phyloP scores from a whole-genome alignment of 331 rosid species.

The Quercus lobata region DNA sequence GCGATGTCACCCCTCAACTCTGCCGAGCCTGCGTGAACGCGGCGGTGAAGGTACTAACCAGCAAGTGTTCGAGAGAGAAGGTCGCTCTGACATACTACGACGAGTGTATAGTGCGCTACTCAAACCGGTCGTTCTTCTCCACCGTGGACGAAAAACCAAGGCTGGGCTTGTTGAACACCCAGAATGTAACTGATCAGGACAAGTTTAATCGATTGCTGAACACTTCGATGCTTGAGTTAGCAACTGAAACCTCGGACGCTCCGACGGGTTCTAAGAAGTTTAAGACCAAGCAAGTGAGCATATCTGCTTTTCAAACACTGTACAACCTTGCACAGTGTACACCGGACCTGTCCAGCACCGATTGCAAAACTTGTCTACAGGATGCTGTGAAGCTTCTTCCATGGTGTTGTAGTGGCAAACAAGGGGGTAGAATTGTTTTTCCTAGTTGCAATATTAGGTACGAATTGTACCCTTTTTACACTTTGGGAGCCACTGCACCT shows the following conservation, averaged over 20 bases:
- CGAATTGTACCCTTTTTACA: slow-evolving; percentile 32
- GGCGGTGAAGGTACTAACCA: background rate
- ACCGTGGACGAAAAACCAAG: background rate
- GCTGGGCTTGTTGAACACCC: background rate
- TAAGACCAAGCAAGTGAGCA: slow-evolving; percentile 7
- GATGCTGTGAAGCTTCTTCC: slow-evolving; percentile 9
- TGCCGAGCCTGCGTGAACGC: slow-evolving; percentile 13
- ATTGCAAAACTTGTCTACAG: slow-evolving; percentile 27
- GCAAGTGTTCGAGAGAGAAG: background rate
- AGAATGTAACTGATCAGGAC: background rate
- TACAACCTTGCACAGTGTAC: slow-evolving; percentile 46
- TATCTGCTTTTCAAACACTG: slow-evolving; percentile 1
- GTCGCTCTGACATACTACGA: background rate
- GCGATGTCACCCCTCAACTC: background rate
- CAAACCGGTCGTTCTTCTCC: background rate
- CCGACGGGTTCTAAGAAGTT: background rate
- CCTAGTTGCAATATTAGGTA: slow-evolving; percentile 34
- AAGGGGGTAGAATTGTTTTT: slow-evolving; percentile 23
- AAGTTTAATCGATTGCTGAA: slow-evolving; percentile 4
- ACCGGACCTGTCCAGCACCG: slow-evolving; percentile 20
- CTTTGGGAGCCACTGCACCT: background rate
- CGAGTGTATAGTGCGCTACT: slow-evolving; percentile 5
- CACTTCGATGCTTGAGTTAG: background rate
- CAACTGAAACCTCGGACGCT: background rate
- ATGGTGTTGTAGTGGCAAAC: background rate